These are phyloP conservation scores for Salisapilia sapeloensis DNA, from an alignment of 352 stramenopile species.

Conservation along the genomic window DNA sequence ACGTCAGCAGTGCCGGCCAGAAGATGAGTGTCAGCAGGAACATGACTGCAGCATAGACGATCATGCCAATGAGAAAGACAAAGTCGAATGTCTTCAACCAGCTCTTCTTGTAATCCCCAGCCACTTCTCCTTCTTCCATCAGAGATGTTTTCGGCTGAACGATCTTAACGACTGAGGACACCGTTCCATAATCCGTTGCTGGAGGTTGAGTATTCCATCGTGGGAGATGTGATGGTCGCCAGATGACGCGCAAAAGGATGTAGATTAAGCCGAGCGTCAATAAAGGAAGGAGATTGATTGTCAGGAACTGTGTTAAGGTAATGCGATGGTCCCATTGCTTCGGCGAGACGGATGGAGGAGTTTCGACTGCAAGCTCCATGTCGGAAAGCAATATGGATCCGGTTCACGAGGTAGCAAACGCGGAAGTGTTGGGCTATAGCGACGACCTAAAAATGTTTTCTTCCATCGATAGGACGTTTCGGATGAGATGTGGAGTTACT, in stretches of 20 bases:
- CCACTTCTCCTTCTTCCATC: slow-evolving; percentile 27
- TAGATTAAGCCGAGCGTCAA: slow-evolving; percentile 33
- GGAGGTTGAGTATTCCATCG: slow-evolving; percentile 13
- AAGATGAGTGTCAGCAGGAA: slow-evolving; percentile 30
- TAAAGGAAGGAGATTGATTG: slow-evolving; percentile 22
- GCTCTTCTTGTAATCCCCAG: slow-evolving; percentile 31
- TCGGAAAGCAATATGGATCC: no score
- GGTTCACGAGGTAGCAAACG: no score
- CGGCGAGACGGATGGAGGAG: no score
- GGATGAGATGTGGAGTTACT: no score
- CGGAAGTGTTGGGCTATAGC: no score
- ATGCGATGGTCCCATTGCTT: no score
- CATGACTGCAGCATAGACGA: slow-evolving; percentile 16
- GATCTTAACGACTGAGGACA: slow-evolving; percentile 17
- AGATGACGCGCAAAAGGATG: slow-evolving; percentile 45
- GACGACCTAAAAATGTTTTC: no score
- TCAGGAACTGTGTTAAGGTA: no score
- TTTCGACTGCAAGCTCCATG: no score
- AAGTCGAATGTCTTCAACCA: slow-evolving; percentile 40
- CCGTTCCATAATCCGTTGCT: slow-evolving; percentile 29
- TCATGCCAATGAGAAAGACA: slow-evolving; percentile 36
- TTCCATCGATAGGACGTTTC: no score
- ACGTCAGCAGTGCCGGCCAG: slow-evolving; percentile 19
- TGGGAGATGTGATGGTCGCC: slow-evolving; percentile 21
- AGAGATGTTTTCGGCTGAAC: slow-evolving; percentile 18